Evolutionary conservation across 169 alveolate genomes (phyloP).

Genomic region (Cytauxzoon felis): DNA sequence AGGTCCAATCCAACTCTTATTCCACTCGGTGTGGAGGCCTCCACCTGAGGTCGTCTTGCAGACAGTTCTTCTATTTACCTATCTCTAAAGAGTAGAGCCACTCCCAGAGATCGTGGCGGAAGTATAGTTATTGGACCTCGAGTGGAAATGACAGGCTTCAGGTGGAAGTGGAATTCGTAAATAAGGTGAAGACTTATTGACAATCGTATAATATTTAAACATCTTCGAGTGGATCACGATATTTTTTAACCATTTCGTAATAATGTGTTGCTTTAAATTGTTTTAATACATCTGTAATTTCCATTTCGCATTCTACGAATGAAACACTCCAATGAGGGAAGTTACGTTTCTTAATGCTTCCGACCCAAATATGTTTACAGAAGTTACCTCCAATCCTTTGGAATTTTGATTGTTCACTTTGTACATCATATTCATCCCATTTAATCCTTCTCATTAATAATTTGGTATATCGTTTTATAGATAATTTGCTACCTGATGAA

Average conservation of each 20-base stretch:
- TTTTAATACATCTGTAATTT: conserved; percentile 38
- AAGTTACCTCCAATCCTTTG: conserved; percentile 29
- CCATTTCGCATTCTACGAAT: conserved; percentile 56
- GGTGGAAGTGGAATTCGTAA: no score
- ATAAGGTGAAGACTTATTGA: no score
- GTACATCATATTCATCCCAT: conserved; percentile 41
- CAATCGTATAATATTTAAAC: conserved; percentile 1
- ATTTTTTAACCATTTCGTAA: conserved; percentile 61
- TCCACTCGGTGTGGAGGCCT: no score
- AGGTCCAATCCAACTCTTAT: no score
- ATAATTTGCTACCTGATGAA: conserved; percentile 46
- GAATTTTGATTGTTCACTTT: conserved; percentile 16
- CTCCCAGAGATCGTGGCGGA: no score
- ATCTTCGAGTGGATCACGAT: conserved; percentile 58
- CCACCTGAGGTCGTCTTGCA: no score
- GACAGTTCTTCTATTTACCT: no score
- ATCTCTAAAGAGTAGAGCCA: no score
- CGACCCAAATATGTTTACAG: conserved; percentile 78
- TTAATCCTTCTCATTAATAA: conserved; percentile 59
- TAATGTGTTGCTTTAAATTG: conserved; percentile 57
- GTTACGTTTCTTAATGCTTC: conserved; percentile 68
- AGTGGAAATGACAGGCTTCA: no score
- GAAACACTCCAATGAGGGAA: conserved; percentile 70
- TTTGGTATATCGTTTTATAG: conserved; percentile 51
- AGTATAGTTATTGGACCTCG: no score